Base-by-base conservation (phyloP, 2,329 filamentous ascomycete genomes). In the Talaromyces albobiverticillius region DNA sequence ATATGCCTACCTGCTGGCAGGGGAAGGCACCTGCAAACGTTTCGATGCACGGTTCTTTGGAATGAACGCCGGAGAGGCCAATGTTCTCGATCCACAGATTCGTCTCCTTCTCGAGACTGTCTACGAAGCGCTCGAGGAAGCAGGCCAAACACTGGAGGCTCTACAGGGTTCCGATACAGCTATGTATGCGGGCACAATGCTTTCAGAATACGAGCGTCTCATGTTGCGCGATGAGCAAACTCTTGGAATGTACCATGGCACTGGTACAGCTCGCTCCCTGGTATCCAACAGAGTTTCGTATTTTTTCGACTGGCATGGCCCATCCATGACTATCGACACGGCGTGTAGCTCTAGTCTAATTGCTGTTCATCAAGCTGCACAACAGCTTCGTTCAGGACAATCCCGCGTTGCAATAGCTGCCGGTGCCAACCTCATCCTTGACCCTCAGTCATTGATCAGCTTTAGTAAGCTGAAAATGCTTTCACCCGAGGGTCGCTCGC, bases 401-500 rank as follows among this genome's bases (percentile, higher is more conserved):
- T 63, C 55, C 11, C 56, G 57, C 3, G 53, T 66, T 0, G 62
- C 66, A 13, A 43, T 67, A 16, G 61, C 59, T 9, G 50, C 56
- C n/a, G 64, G 63, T 3, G 31, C 61, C 5, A 61, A 63, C 23
- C 51, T 66, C 1, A 57, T 67, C 13, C 51, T 72, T 2, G 62
- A 61, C 14, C 68, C 68, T n/a, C n/a, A n/a, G n/a, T n/a, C n/a
- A n/a, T n/a, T n/a, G n/a, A n/a, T n/a, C n/a, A n/a, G n/a, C n/a
- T n/a, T n/a, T n/a, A 65, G 63, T 36, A 69, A 69, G n/a, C 54
- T 66, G 16, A 59, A 76, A 61, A 65, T 82, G 46, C 75, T 84
- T n/a, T 81, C 79, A 1, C 76, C 81, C 22, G 74, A 74, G 0
- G 80, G 80, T 2, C 72, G 76, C 36, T 82, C 76, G 13, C 76